Percentiles rank a stretch among this genome's conserved stretches.
phyloP scores from a whole-genome alignment of 1,284 basidiomycete species.

The Sanghuangporus baumii region DNA sequence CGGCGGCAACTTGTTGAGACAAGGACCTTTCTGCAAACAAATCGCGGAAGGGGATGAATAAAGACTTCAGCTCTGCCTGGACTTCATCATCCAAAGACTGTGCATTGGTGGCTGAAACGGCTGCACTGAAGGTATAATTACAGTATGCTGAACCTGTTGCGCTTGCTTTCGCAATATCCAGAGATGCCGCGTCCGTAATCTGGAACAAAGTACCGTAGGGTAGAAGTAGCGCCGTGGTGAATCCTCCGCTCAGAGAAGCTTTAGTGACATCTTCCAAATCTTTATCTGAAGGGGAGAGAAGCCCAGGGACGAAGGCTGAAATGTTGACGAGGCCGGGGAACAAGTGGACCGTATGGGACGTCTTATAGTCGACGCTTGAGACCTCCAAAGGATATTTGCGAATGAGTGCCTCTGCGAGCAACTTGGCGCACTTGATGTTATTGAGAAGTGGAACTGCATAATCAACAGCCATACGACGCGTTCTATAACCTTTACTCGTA shows the following conservation, averaged over 20 bases:
- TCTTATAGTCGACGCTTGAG: conserved; percentile 91
- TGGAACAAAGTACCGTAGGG: conserved; percentile 59
- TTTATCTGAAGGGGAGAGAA: conserved; percentile 52
- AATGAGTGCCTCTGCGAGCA: conserved; percentile 93
- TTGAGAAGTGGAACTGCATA: conserved; percentile 97
- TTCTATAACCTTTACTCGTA: conserved; percentile 94
- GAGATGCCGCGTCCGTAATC: conserved; percentile 64
- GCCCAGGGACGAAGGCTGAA: conserved; percentile 79
- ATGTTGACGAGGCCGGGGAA: conserved; percentile 94
- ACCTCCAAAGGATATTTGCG: conserved; percentile 86
- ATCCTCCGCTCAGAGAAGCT: conserved; percentile 82
- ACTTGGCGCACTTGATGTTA: conserved; percentile 98
- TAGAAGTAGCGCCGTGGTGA: conserved; percentile 77
- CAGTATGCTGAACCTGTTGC: conserved; percentile 65
- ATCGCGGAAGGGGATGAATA: conserved; percentile 79
- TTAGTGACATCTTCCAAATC: conserved; percentile 70
- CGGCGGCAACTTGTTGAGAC: conserved; percentile 43
- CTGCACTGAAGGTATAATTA: conserved; percentile 82
- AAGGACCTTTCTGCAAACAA: conserved; percentile 37
- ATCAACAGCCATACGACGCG: conserved; percentile 99
- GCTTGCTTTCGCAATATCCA: conserved; percentile 67
- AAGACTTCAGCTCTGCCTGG: conserved; percentile 71
- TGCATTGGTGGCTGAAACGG: conserved; percentile 69
- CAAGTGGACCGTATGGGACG: conserved; percentile 83
- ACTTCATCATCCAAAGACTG: conserved; percentile 60